These are phyloP conservation scores for Sporothrix pallida DNA, from an alignment of 2,329 filamentous ascomycete genomes.

Conservation along the genomic window DNA sequence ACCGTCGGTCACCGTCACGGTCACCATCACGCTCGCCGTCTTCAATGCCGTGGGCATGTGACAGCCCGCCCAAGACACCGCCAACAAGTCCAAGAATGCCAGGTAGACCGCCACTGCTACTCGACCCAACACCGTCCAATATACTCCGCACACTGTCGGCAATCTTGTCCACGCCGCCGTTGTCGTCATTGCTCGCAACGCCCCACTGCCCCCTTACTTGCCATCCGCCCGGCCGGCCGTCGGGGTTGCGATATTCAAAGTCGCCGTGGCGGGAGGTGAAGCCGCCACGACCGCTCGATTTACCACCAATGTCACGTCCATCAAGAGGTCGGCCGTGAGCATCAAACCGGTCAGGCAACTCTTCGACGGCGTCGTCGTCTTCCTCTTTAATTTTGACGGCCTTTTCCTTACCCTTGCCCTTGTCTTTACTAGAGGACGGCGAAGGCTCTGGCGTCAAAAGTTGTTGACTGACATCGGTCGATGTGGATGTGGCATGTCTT, in stretches of 20 bases:
- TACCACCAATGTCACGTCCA: background rate
- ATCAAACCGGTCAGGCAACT: constrained; percentile 57
- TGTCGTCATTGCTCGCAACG: constrained; percentile 52
- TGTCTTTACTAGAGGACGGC: background rate
- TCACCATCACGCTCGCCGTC: background rate
- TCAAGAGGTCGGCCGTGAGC: constrained; percentile 50
- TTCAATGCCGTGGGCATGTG: constrained; percentile 26
- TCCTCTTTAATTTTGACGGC: background rate
- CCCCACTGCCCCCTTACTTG: constrained; percentile 53
- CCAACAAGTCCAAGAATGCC: constrained; percentile 44
- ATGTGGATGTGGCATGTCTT: background rate
- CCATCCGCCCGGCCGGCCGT: constrained; percentile 39
- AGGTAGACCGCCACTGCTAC: constrained; percentile 24
- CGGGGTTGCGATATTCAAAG: constrained; percentile 50
- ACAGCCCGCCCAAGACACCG: constrained; percentile 39
- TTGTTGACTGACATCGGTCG: background rate
- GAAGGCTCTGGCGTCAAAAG: too few relatives aligned
- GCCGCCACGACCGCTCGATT: constrained; percentile 20
- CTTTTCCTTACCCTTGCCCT: background rate
- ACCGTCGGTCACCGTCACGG: background rate
- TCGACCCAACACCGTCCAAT: constrained; percentile 42
- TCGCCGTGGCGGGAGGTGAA: constrained; percentile 51
- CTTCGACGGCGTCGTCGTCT: constrained; percentile 49
- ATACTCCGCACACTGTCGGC: constrained; percentile 41
- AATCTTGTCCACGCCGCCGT: constrained; percentile 50